Evolutionary conservation across 306 rosid genomes (phyloP), one percentile per base, ranked within the genome.

Genomic region (Acacia melanoxylon): DNA sequence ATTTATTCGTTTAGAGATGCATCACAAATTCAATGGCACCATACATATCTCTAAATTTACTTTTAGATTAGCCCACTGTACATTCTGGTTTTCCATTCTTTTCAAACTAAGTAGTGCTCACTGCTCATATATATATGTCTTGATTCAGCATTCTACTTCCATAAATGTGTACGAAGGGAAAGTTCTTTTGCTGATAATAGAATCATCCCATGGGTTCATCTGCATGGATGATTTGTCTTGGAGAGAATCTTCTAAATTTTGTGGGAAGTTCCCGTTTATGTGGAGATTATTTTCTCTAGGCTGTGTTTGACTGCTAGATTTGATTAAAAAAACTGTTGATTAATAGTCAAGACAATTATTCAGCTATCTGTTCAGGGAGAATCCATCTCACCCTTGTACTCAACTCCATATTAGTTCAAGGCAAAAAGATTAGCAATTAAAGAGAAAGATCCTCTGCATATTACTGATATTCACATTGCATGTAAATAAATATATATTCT

Each of bases 401-500:
- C 63, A 80, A 45, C n/a, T 68, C 71, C 72, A 58, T 54, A 54
- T 76, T 63, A 48, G 48, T 73, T 52, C 72, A 49, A 58, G 41
- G 78, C 25, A 42, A 80, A 35, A 76, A 58, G 20, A 44, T 51
- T 24, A 24, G 16, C 58, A 40, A 10, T 37, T 37, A 37, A 71
- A 46, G 56, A 72, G 75, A 77, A 72, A 66, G 25, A 33, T 77
- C 78, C 68, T 27, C 33, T 45, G 58, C 40, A 71, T 15, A 71
- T 71, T 48, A 29, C 74, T 72, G 79, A 73, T 66, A 72, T 80
- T 70, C 70, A 49, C 40, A n/a, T 77, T 67, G 52, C 48, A 31
- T 49, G 74, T 80, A 81, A 41, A 72, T 82, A 77, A 46, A 72
- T 52, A 20, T 78, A 80, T 63, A 52, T 82, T 68, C 41, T 19